Conservation (phyloP, 2,329 filamentous ascomycete species). For the Leptographium flavum region DNA sequence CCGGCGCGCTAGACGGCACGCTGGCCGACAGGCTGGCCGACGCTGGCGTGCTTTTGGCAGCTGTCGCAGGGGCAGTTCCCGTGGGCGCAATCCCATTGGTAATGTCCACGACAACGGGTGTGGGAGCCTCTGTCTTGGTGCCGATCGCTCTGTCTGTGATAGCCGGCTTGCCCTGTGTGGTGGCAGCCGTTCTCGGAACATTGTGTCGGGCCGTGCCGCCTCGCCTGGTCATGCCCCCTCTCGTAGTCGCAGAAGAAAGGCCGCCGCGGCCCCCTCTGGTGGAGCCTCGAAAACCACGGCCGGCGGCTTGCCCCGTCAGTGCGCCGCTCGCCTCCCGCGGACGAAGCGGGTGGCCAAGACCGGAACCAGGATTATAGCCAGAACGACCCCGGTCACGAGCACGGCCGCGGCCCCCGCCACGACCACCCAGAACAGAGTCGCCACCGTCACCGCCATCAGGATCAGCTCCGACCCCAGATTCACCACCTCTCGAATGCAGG, state of each 20-base stretch:
- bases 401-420: not conserved
- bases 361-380: not conserved
- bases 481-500: not conserved
- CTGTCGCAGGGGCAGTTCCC: not conserved
- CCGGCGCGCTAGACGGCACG: not conserved
- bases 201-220: not conserved
- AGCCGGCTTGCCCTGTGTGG: no score
- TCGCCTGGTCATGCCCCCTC: not conserved
- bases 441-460: conserved; percentile 2
- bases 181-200: not conserved
- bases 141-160: not conserved
- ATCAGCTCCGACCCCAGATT: conserved; percentile 1
- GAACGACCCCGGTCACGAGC: not conserved
- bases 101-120: not conserved
- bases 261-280: not conserved
- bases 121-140: not conserved
- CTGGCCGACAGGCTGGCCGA: not conserved
- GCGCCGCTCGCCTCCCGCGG: not conserved
- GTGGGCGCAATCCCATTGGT: not conserved
- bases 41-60: not conserved
- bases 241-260: not conserved
- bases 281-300: not conserved
- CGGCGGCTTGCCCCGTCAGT: not conserved
- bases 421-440: conserved; percentile 3
- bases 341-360: not conserved